Evolutionary conservation across 225 moss, liverwort and hornwort species (phyloP).

Genomic region (Antitrichia curtipendula): DNA sequence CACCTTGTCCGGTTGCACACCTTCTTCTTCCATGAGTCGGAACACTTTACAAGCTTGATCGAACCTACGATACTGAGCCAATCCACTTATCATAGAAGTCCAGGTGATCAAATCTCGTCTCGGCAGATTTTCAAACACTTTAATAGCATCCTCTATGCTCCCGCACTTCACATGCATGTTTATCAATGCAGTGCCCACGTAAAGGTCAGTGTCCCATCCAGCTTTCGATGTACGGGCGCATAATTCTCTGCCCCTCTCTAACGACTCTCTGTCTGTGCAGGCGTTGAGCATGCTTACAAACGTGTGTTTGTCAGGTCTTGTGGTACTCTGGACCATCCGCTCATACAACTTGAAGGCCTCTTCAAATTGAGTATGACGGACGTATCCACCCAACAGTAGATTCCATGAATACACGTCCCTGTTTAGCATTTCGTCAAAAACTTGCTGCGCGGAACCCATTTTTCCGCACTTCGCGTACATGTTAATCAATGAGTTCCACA

Average conservation of each 20-base stretch:
- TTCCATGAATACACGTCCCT: constrained; percentile 49
- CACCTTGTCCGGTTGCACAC: constrained; percentile 42
- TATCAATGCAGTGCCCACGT: constrained; percentile 37
- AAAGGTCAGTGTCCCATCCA: constrained; percentile 30
- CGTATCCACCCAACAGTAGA: constrained; percentile 32
- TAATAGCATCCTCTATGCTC: constrained; percentile 18
- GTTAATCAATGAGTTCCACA: constrained; percentile 35
- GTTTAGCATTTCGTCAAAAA: constrained; percentile 31
- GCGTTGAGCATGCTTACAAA: constrained; percentile 41
- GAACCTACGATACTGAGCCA: constrained; percentile 24
- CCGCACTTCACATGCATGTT: constrained; percentile 47
- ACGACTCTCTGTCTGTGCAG: constrained; percentile 3
- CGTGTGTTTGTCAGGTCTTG: constrained; percentile 26
- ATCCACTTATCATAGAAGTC: constrained; percentile 46
- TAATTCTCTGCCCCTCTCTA: constrained; percentile 6
- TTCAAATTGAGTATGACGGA: constrained; percentile 11
- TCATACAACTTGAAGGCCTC: constrained; percentile 13
- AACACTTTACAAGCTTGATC: constrained; percentile 24
- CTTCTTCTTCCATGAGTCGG: constrained; percentile 33
- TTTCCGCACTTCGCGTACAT: constrained; percentile 42
- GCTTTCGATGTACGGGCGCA: not conserved
- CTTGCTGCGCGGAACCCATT: constrained; percentile 13
- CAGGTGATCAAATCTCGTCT: constrained; percentile 39
- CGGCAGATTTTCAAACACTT: constrained; percentile 34
- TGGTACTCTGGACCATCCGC: constrained; percentile 18